Conservation (phyloP, 1,284 basidiomycete species). For the Leccinum fuscescens region DNA sequence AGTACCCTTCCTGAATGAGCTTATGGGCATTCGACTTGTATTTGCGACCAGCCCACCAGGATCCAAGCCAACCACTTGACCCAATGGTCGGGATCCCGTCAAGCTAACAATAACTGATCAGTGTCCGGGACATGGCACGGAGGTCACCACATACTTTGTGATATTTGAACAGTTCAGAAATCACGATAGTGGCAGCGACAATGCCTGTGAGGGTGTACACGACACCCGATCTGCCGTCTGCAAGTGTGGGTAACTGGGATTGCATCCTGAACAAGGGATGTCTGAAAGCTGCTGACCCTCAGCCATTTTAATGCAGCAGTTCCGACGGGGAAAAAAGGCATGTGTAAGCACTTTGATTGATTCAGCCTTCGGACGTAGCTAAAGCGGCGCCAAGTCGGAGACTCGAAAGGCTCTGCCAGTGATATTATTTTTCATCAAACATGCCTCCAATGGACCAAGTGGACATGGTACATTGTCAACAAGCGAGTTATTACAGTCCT, state of each 20-base stretch:
- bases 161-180: not conserved
- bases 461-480: no score
- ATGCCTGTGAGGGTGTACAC: not conserved
- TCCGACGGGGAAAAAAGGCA: no score
- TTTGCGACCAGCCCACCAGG: constrained; percentile 10
- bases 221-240: not conserved
- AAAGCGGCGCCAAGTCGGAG: no score
- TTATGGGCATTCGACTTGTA: constrained; percentile 2
- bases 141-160: not conserved
- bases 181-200: not conserved
- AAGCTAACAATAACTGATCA: no score
- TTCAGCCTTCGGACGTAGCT: no score
- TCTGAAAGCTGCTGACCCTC: not conserved
- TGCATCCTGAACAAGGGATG: not conserved
- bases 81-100: constrained; percentile 18
- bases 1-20: constrained; percentile 20
- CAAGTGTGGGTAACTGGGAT: not conserved
- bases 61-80: constrained; percentile 11
- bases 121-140: no score
- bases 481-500: no score
- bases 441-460: no score
- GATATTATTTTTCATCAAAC: no score
- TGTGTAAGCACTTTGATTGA: no score
- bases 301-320: no score
- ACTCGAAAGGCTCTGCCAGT: no score